Conservation (phyloP, 768 basidiomycete genomes). For the Imleria badia region DNA sequence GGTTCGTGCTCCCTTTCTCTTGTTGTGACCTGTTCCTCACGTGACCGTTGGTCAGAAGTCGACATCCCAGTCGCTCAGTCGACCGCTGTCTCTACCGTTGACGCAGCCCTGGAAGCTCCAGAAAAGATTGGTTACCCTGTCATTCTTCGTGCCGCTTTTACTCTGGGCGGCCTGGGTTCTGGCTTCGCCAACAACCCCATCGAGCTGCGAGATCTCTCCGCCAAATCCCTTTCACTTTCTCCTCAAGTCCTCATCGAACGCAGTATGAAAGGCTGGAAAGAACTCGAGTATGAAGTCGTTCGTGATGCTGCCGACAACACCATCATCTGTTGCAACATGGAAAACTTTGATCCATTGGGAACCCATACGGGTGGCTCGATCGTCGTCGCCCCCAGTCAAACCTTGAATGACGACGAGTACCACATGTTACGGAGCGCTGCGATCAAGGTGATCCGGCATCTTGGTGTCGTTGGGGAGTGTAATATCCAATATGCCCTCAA, state of each 20-base stretch:
- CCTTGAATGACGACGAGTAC: slow-evolving; percentile 95
- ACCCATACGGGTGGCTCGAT: slow-evolving; percentile 99
- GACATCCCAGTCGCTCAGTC: slow-evolving; percentile 95
- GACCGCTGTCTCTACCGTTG: slow-evolving; percentile 94
- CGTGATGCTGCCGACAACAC: slow-evolving; percentile 98
- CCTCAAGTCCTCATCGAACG: slow-evolving; percentile 98
- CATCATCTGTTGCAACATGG: slow-evolving; percentile 99
- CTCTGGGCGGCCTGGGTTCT: slow-evolving; percentile 96
- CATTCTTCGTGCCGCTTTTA: slow-evolving; percentile 95
- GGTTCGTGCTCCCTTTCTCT: slow-evolving; percentile 46
- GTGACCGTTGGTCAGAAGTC: slow-evolving; percentile 63
- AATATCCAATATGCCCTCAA: slow-evolving; percentile 99
- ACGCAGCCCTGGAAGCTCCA: slow-evolving; percentile 89
- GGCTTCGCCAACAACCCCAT: slow-evolving; percentile 95
- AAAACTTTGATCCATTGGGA: slow-evolving; percentile 98
- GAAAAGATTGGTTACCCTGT: slow-evolving; percentile 94
- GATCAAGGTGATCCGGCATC: slow-evolving; percentile 90
- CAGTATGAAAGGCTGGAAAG: slow-evolving; percentile 99
- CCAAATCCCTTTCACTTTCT: slow-evolving; percentile 84
- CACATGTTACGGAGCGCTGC: slow-evolving; percentile 99
- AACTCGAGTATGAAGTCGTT: slow-evolving; percentile 98
- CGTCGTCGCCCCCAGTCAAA: slow-evolving; percentile 98
- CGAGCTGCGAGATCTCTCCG: slow-evolving; percentile 91
- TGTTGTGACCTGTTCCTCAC: slow-evolving; percentile 1
- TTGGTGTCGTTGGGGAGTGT: slow-evolving; percentile 92